These are phyloP conservation scores for Sphaerobolus stellatus DNA, from an alignment of 1,284 basidiomycete species.

Conservation along the genomic window DNA sequence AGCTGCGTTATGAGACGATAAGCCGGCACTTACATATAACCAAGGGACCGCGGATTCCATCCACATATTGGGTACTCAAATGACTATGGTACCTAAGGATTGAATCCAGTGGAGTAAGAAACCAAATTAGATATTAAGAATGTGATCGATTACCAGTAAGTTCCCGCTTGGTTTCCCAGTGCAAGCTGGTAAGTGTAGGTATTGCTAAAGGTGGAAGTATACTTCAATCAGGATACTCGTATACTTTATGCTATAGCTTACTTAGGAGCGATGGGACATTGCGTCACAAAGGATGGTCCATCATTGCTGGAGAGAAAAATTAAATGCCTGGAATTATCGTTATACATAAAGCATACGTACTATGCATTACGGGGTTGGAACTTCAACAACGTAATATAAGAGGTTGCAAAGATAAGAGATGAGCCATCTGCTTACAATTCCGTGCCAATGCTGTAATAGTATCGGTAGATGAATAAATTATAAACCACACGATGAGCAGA, in stretches of 20 bases:
- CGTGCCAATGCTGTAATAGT: slow-evolving; percentile 48
- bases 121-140: not conserved
- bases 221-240: not conserved
- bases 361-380: slow-evolving; percentile 6
- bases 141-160: not conserved
- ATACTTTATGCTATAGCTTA: not conserved
- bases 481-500: not conserved
- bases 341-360: not conserved
- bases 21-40: slow-evolving; percentile 25
- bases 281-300: slow-evolving; percentile 33
- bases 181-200: slow-evolving; percentile 4
- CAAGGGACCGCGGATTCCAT: slow-evolving; percentile 34
- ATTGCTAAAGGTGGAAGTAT: not conserved
- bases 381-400: not conserved
- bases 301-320: not conserved
- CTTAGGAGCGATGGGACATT: slow-evolving; percentile 43
- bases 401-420: not conserved
- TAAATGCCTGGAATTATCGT: not conserved
- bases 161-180: slow-evolving; percentile 5
- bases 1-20: not conserved
- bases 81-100: slow-evolving; percentile 35
- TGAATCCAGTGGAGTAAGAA: not conserved
- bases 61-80: slow-evolving; percentile 48
- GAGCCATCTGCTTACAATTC: slow-evolving; percentile 39
- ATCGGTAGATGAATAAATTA: slow-evolving; percentile 2